Base-by-base conservation (phyloP, 108 stramenopile species). In the Nannochloropsis salina region DNA sequence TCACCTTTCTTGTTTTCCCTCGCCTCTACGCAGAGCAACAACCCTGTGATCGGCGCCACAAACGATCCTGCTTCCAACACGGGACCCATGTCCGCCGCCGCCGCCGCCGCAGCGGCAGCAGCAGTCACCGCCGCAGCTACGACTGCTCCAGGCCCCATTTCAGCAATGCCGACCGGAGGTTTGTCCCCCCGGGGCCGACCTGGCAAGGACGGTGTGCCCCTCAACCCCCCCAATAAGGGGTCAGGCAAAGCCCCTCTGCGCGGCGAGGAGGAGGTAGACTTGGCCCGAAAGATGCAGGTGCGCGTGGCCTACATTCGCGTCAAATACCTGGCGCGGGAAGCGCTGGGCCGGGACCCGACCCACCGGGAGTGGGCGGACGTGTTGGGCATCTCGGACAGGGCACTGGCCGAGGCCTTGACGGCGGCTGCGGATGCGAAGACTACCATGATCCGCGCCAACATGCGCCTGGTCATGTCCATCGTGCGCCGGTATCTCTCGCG, bases 401-500 rank as follows among this genome's bases (percentile, higher is more conserved):
- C 84, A 47, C 83, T 86, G 41, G 41, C 31, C 61, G 31, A 44
- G 43, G 44, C 82, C 61, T 21, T 86, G 43, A 45, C 8, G 15
- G 12, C 41, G 41, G 81, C 88, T 10, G 12, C 20, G 12, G 31
- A 93, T 81, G 95, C 97, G 11, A 96, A 96, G 84, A 94, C 93
- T 85, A 86, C 89, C 22, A 97, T 98, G 96, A 93, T 98, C 40
- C 92, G 94, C 81, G 93, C 94, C 80, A 98, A 98, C 84, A 94
- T 97, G 94, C 86, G 96, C 42, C 91, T 98, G 41, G 98, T 96
- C 21, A 93, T 98, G 6, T 94, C 94, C 83, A 97, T 97, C 87
- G 93, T 95, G 21, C 92, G 93, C 44, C 90, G 95, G 61, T 98
- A 97, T 84, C 92, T 91, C 31, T 93, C 93, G 44, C 93, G 94